Conservation (phyloP, 257 asterid species). For the Scutellaria galericulata region DNA sequence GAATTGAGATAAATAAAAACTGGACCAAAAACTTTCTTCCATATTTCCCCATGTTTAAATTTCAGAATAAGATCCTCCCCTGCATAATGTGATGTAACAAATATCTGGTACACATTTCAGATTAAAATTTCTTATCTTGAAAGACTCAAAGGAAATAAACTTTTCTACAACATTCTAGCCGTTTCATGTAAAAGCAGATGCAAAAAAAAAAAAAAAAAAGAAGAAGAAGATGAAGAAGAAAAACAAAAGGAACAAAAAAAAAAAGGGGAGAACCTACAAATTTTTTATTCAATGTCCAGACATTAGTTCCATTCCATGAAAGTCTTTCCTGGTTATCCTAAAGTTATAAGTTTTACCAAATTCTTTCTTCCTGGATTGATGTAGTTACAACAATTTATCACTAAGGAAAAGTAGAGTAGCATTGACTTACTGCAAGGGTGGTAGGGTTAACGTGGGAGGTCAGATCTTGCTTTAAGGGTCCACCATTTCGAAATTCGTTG, state of each 20-base stretch:
- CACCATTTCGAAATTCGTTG: constrained; percentile 77
- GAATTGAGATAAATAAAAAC: constrained; percentile 68
- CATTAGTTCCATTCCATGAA: constrained; percentile 1
- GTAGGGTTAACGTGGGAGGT: constrained; percentile 84
- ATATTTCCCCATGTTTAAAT: constrained; percentile 58
- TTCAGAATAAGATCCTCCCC: constrained; percentile 64
- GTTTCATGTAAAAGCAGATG: not conserved
- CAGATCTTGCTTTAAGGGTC: constrained; percentile 78
- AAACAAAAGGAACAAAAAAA: too few relatives aligned
- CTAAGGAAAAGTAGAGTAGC: constrained; percentile 13
- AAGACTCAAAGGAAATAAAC: not conserved
- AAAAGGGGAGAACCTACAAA: not conserved
- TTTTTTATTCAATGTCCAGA: not conserved
- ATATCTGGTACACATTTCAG: constrained; percentile 49
- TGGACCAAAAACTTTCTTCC: constrained; percentile 86
- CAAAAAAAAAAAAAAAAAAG: not conserved
- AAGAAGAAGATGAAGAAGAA: too few relatives aligned
- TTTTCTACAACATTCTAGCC: not conserved
- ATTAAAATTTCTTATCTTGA: constrained; percentile 20
- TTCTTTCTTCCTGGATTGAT: not conserved
- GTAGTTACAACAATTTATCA: not conserved
- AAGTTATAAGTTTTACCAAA: not conserved
- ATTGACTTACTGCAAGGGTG: constrained; percentile 64
- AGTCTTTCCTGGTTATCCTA: not conserved
- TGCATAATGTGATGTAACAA: constrained; percentile 65